Conservation (phyloP, 2,329 filamentous ascomycete species). For the Calonectria pseudoreteaudii region DNA sequence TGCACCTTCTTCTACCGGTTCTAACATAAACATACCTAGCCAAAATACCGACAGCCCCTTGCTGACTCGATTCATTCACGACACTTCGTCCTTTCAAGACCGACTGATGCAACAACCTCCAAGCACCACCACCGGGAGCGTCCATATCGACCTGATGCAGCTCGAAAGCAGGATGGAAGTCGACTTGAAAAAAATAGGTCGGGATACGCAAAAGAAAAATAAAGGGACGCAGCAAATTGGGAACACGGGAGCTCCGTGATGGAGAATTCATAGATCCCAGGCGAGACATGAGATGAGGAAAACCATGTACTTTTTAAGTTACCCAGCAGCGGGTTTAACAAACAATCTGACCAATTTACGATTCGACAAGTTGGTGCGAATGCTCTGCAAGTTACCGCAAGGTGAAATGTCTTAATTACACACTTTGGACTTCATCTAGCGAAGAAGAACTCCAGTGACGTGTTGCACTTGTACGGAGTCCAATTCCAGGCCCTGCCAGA, state of each 20-base stretch:
- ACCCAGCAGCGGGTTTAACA: neutral
- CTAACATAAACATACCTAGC: neutral
- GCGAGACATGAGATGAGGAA: neutral
- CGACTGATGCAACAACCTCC: neutral
- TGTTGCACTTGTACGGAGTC: neutral
- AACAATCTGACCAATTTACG: too few species aligned
- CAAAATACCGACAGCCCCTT: neutral
- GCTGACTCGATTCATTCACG: neutral
- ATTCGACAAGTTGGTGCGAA: neutral
- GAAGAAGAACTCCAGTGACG: neutral
- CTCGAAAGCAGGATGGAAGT: neutral
- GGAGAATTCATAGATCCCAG: neutral
- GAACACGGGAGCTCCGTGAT: neutral
- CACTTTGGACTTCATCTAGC: neutral
- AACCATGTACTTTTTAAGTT: neutral
- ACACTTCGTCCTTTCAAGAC: neutral
- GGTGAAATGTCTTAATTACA: neutral
- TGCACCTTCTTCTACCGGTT: neutral
- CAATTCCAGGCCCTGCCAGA: too few species aligned
- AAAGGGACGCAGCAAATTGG: neutral
- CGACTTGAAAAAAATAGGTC: neutral
- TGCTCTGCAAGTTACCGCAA: neutral
- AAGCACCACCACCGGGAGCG: neutral
- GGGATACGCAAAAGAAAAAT: neutral
- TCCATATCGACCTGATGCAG: neutral